phyloP scores from a whole-genome alignment of 805 yeast genomes.

The Ascoidea tarda region DNA sequence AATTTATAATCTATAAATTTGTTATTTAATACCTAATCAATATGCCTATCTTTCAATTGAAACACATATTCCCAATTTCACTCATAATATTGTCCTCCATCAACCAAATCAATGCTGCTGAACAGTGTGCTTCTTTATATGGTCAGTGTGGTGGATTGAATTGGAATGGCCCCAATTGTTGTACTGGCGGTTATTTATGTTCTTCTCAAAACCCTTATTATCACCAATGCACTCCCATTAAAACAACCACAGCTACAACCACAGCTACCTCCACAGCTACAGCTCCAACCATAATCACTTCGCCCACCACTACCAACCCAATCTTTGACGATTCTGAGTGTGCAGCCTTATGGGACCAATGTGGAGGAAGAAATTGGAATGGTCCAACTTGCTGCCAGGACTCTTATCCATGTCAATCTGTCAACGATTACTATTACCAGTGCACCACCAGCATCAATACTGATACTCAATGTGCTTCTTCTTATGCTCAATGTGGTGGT shows the following conservation, averaged over 20 bases:
- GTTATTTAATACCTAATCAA: too few species aligned
- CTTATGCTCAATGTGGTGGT: constrained; percentile 3
- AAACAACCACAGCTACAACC: too few species aligned
- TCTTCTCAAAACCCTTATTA: neutral
- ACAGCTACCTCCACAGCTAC: too few species aligned
- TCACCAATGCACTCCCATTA: neutral
- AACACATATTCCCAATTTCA: too few species aligned
- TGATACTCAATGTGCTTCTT: neutral
- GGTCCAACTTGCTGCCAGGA: too few species aligned
- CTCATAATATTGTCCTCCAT: neutral
- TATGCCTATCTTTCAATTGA: too few species aligned
- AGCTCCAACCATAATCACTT: too few species aligned
- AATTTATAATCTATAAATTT: too few species aligned
- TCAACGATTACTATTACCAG: too few species aligned
- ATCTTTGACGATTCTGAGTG: neutral
- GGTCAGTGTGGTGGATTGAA: constrained; percentile 1
- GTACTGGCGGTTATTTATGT: neutral
- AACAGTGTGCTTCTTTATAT: neutral
- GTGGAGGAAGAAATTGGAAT: too few species aligned
- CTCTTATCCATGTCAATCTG: too few species aligned
- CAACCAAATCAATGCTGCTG: neutral
- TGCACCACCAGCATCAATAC: neutral
- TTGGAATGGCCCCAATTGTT: neutral
- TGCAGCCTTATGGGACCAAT: too few species aligned
- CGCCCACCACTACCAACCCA: neutral